Percentiles rank a stretch among this genome's conserved stretches.
Conservation (phyloP, 2,329 filamentous ascomycete species). For the Pestalotiopsis sp. region DNA sequence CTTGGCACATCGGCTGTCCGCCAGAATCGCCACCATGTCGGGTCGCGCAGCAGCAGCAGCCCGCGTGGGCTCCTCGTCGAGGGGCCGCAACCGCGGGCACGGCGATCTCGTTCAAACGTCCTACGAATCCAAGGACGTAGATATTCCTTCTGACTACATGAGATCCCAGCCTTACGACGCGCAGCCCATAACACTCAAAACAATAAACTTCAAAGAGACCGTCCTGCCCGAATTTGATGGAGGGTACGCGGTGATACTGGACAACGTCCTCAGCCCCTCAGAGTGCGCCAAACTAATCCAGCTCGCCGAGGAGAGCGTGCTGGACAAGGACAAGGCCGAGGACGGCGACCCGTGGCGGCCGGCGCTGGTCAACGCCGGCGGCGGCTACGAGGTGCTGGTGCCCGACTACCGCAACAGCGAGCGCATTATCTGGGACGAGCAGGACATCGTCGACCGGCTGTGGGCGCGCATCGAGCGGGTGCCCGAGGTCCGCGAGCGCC, state of each 20-base stretch:
- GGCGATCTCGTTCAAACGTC: constrained; percentile 28
- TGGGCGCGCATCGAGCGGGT: constrained; percentile 59
- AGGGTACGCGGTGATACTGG: constrained; percentile 63
- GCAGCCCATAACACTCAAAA: constrained; percentile 44
- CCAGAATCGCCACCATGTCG: not conserved
- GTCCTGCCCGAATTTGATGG: constrained; percentile 55
- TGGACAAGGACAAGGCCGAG: constrained; percentile 42
- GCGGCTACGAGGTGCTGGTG: constrained; percentile 59
- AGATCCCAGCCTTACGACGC: constrained; percentile 42
- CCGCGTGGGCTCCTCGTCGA: not conserved
- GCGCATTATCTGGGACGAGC: constrained; percentile 76
- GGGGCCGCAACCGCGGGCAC: not conserved
- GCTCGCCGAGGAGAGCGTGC: constrained; percentile 55
- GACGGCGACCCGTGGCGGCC: constrained; percentile 59
- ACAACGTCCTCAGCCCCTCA: constrained; percentile 36
- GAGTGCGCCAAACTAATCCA: constrained; percentile 43
- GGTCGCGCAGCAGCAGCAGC: not conserved
- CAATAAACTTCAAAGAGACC: constrained; percentile 57
- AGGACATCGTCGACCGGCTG: constrained; percentile 63
- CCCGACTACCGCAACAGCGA: constrained; percentile 68
- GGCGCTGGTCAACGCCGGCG: constrained; percentile 70
- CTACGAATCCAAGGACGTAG: constrained; percentile 39
- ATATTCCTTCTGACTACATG: constrained; percentile 51
- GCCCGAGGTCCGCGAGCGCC: constrained; percentile 42
- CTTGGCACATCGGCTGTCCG: not conserved